phyloP scores from a whole-genome alignment of 331 rosid species.

The Telfairia occidentalis region DNA sequence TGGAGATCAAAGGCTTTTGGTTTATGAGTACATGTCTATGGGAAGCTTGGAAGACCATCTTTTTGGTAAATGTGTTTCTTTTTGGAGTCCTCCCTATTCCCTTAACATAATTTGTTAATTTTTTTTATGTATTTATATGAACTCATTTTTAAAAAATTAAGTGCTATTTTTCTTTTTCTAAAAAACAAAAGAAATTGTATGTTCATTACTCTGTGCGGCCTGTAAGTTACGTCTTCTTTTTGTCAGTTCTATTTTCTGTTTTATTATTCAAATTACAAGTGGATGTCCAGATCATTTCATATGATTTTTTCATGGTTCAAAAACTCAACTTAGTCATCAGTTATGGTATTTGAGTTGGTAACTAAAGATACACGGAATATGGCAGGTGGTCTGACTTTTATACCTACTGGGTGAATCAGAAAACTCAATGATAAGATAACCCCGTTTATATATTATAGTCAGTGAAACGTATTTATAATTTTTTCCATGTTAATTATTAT shows the following conservation, averaged over 20 bases:
- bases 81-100: neutral
- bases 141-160: neutral
- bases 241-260: neutral
- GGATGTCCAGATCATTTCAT: neutral
- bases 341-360: neutral
- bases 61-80: neutral
- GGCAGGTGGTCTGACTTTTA: neutral
- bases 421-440: neutral
- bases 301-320: neutral
- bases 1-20: slow-evolving; percentile 18
- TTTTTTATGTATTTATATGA: neutral
- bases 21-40: slow-evolving; percentile 16
- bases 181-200: neutral
- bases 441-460: neutral
- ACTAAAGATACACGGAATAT: neutral
- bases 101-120: neutral
- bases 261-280: neutral
- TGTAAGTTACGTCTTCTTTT: neutral
- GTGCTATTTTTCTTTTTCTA: neutral
- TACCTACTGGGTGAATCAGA: neutral
- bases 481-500: neutral
- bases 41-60: slow-evolving; percentile 14
- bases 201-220: neutral
- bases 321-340: neutral
- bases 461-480: neutral